phyloP scores from a whole-genome alignment of 2,329 filamentous ascomycete genomes.

The Mycosphaerella sp. region DNA sequence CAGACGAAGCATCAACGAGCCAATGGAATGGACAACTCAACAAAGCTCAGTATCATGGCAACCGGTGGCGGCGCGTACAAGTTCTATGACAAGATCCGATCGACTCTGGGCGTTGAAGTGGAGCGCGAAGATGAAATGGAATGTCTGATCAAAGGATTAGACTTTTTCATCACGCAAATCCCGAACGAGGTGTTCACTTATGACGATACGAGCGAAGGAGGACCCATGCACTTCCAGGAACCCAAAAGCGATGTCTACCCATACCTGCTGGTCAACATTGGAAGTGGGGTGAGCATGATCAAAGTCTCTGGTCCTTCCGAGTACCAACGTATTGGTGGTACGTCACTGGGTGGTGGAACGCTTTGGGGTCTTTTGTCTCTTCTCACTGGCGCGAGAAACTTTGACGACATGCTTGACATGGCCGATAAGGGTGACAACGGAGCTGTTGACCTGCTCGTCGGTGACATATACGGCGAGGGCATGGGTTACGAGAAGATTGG shows the following conservation, averaged over 20 bases:
- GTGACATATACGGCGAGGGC: slow-evolving; percentile 97
- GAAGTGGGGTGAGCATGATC: slow-evolving; percentile 92
- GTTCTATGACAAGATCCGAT: slow-evolving; percentile 85
- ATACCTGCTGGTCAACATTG: slow-evolving; percentile 96
- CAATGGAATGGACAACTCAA: slow-evolving; percentile 30
- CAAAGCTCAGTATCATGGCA: slow-evolving; percentile 81
- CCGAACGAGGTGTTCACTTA: slow-evolving; percentile 97
- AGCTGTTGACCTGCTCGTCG: slow-evolving; percentile 91
- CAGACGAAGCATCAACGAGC: slow-evolving; percentile 75
- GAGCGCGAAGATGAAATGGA: slow-evolving; percentile 97
- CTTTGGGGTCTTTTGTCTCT: slow-evolving; percentile 92
- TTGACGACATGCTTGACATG: slow-evolving; percentile 93
- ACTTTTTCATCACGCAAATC: slow-evolving; percentile 99
- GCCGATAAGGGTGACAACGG: slow-evolving; percentile 88
- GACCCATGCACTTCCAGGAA: slow-evolving; percentile 78
- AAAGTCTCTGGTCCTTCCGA: slow-evolving; percentile 86
- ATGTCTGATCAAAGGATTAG: slow-evolving; percentile 84
- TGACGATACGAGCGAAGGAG: slow-evolving; percentile 62
- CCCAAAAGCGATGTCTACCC: slow-evolving; percentile 81
- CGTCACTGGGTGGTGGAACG: slow-evolving; percentile 91
- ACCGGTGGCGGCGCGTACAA: slow-evolving; percentile 96
- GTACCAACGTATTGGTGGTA: slow-evolving; percentile 87
- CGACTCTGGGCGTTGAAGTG: slow-evolving; percentile 79
- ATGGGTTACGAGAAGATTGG: slow-evolving; percentile 95
- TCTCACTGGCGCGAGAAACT: slow-evolving; percentile 87